A percentile compares a stretch with the other conserved stretches of the same genome.
Conservation (phyloP, 768 basidiomycete species). For the Tephrocybe sp. region DNA sequence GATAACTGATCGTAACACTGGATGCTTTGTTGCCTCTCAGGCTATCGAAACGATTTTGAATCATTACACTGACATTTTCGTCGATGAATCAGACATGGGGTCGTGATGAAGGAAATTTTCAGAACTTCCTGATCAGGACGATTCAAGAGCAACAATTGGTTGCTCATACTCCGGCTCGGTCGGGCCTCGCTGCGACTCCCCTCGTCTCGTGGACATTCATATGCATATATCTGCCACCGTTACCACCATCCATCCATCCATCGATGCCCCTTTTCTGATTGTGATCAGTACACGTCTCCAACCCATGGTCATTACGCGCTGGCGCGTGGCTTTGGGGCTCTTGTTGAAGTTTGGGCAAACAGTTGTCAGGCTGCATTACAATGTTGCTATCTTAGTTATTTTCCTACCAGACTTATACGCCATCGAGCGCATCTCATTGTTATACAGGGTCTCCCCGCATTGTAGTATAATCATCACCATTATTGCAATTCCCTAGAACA, state of each 20-base stretch:
- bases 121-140: no score
- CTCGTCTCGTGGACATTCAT: neutral
- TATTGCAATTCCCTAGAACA: no score
- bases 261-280: constrained; percentile 4
- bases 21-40: constrained; percentile 38
- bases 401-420: neutral
- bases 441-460: neutral
- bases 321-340: neutral
- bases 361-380: neutral
- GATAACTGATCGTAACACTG: neutral
- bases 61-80: constrained; percentile 95
- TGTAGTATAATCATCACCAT: neutral
- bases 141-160: no score
- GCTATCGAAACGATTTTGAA: constrained; percentile 94
- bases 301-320: constrained; percentile 1
- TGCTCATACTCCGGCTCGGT: no score
- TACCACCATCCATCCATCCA: neutral
- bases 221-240: neutral
- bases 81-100: constrained; percentile 72
- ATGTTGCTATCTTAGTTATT: constrained; percentile 3
- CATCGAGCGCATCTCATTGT: neutral
- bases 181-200: no score
- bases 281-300: constrained; percentile 1
- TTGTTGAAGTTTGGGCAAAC: no score
- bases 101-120: neutral